These are phyloP conservation scores for Lactarius indigo DNA, from an alignment of 768 basidiomycete genomes.

Conservation along the genomic window DNA sequence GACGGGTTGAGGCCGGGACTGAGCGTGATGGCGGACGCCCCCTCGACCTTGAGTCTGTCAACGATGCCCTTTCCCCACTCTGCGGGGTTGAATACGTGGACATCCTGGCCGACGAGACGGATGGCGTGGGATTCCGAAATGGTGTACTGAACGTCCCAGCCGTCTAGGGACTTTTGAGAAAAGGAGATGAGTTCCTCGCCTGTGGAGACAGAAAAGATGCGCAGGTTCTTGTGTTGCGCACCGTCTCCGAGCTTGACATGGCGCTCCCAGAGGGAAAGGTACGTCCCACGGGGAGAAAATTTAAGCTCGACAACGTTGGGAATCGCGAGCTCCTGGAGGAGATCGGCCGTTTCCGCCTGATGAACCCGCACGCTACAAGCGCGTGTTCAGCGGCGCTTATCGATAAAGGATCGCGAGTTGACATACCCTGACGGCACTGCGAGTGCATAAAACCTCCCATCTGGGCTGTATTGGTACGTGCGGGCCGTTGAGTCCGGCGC, in stretches of 20 bases:
- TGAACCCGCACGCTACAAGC: slow-evolving; percentile 66
- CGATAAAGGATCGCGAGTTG: background rate
- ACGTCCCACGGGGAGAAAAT: slow-evolving; percentile 93
- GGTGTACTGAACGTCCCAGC: slow-evolving; percentile 91
- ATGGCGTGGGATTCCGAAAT: slow-evolving; percentile 85
- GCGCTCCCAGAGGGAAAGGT: slow-evolving; percentile 94
- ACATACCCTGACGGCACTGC: slow-evolving; percentile 71
- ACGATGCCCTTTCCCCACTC: slow-evolving; percentile 77
- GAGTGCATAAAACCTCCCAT: slow-evolving; percentile 86
- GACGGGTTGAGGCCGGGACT: slow-evolving; percentile 85
- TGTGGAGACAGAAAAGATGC: slow-evolving; percentile 81
- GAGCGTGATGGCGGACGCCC: slow-evolving; percentile 69
- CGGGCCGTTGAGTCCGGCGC: slow-evolving; percentile 70
- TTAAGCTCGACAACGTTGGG: slow-evolving; percentile 77
- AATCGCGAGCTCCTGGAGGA: slow-evolving; percentile 71
- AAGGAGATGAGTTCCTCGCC: slow-evolving; percentile 86
- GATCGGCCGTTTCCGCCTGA: slow-evolving; percentile 67
- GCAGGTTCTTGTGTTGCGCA: slow-evolving; percentile 88
- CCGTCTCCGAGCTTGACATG: slow-evolving; percentile 90
- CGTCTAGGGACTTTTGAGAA: slow-evolving; percentile 86
- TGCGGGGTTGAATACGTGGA: slow-evolving; percentile 79
- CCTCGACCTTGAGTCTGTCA: slow-evolving; percentile 81
- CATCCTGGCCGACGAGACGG: slow-evolving; percentile 73
- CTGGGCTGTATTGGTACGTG: slow-evolving; percentile 76
- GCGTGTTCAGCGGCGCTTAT: slow-evolving; percentile 19